phyloP scores from a whole-genome alignment of 169 alveolate species.

The Eimeria maxima region DNA sequence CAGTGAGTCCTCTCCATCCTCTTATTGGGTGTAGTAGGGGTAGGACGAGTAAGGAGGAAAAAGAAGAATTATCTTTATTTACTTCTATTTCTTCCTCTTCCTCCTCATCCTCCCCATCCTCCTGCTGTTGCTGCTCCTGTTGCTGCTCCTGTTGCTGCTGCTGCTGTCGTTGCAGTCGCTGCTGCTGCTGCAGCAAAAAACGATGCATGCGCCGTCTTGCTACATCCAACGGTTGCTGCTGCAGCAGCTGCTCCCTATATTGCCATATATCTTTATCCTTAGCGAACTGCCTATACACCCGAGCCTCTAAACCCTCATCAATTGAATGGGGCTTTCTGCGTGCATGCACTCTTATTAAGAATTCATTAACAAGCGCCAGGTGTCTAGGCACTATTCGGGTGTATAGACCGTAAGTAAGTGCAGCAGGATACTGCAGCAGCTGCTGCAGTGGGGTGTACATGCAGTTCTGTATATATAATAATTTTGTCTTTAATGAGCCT shows the following conservation, averaged over 20 bases:
- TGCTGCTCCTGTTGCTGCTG: constrained; percentile 26
- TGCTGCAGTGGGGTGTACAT: constrained; percentile 70
- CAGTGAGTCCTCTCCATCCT: constrained; percentile 75
- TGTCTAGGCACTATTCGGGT: constrained; percentile 80
- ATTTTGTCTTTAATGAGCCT: constrained; percentile 68
- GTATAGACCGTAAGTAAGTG: constrained; percentile 76
- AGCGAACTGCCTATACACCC: not conserved
- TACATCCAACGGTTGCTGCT: constrained; percentile 3
- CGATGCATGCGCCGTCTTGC: constrained; percentile 27
- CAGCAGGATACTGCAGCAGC: constrained; percentile 77
- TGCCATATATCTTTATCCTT: not conserved
- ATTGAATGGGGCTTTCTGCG: not conserved
- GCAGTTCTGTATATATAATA: constrained; percentile 74
- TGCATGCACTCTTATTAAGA: not conserved
- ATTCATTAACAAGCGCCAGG: constrained; percentile 70
- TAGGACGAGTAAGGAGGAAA: not conserved
- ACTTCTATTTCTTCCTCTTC: too few relatives aligned
- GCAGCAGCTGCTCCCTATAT: constrained; percentile 70
- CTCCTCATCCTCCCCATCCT: too few relatives aligned
- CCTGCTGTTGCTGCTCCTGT: too few relatives aligned
- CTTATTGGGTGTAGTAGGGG: constrained; percentile 49
- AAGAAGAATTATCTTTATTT: not conserved
- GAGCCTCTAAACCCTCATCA: not conserved
- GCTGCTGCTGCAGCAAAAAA: constrained; percentile 61
- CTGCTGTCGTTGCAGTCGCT: constrained; percentile 6